Percentiles rank a stretch among this genome's conserved stretches.
These are phyloP conservation scores for Tricholoma hemisulphureum DNA, from an alignment of 768 basidiomycete genomes.

Conservation along the genomic window DNA sequence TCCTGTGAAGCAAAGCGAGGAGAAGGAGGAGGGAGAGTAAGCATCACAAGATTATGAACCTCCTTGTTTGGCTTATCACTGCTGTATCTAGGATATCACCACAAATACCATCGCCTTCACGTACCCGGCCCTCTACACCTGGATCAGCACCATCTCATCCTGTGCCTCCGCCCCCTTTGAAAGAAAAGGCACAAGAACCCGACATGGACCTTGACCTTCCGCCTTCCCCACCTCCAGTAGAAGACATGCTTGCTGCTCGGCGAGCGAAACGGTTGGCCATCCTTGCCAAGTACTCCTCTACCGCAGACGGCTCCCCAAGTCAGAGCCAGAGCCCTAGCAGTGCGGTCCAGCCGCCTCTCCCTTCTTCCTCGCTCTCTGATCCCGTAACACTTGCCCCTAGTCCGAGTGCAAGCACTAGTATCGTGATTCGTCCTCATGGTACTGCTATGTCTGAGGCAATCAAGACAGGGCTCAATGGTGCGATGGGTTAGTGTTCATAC, in stretches of 20 bases:
- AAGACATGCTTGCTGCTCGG: conserved; percentile 65
- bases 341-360: conserved; percentile 72
- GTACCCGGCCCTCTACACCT: conserved; percentile 10
- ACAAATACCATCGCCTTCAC: conserved; percentile 30
- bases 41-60: conserved; percentile 42
- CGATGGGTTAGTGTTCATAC: neutral
- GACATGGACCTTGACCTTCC: conserved; percentile 59
- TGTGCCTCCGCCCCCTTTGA: conserved; percentile 15
- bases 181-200: conserved; percentile 31
- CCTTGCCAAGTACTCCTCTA: conserved; percentile 63
- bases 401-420: conserved; percentile 11
- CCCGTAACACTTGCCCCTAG: conserved; percentile 55
- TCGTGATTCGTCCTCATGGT: conserved; percentile 3
- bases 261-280: conserved; percentile 76
- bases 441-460: neutral
- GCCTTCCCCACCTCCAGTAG: conserved; percentile 54
- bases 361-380: conserved; percentile 61
- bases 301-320: conserved; percentile 46
- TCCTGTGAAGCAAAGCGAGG: conserved; percentile 42
- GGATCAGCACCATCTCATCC: conserved; percentile 9
- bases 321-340: conserved; percentile 63
- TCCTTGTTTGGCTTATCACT: conserved; percentile 6
- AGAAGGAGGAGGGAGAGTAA: conserved; percentile 93
- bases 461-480: neutral
- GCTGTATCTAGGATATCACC: conserved; percentile 62